Evolutionary conservation across 2,329 filamentous ascomycete genomes (phyloP).

Genomic region (Scorias spongiosa): DNA sequence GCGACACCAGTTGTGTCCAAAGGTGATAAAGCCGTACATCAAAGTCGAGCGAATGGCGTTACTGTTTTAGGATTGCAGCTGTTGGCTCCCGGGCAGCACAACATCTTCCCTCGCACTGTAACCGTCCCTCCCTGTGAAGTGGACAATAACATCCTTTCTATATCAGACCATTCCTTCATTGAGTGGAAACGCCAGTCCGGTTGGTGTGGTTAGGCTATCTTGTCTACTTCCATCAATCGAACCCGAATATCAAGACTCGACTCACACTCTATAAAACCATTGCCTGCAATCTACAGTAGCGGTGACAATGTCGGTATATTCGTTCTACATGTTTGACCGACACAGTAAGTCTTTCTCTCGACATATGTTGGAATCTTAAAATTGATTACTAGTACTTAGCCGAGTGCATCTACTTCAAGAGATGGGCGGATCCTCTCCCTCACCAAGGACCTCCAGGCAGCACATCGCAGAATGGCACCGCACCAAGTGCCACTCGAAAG

Average conservation of each 20-base stretch:
- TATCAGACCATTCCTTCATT: no score
- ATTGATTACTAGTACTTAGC: conserved; percentile 38
- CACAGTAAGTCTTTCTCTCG: conserved; percentile 52
- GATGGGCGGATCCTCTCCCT: conserved; percentile 50
- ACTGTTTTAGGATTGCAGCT: not conserved
- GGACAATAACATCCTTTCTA: no score
- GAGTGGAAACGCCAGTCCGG: no score
- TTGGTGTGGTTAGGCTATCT: no score
- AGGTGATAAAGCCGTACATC: not conserved
- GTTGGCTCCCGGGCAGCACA: not conserved
- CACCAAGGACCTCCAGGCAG: conserved; percentile 35
- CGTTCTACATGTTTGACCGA: conserved; percentile 97
- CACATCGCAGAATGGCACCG: conserved; percentile 29
- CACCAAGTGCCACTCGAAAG: conserved; percentile 18
- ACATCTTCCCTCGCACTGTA: no score
- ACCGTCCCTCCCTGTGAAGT: no score
- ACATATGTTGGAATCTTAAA: not conserved
- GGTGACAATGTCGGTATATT: conserved; percentile 37
- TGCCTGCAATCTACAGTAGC: no score
- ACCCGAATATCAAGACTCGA: not conserved
- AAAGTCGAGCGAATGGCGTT: not conserved
- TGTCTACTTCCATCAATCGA: not conserved
- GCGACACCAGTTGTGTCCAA: not conserved
- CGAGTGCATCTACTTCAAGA: conserved; percentile 90
- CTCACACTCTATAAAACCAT: no score